phyloP scores from a whole-genome alignment of 768 basidiomycete species.

The Multifurca ochricompacta region DNA sequence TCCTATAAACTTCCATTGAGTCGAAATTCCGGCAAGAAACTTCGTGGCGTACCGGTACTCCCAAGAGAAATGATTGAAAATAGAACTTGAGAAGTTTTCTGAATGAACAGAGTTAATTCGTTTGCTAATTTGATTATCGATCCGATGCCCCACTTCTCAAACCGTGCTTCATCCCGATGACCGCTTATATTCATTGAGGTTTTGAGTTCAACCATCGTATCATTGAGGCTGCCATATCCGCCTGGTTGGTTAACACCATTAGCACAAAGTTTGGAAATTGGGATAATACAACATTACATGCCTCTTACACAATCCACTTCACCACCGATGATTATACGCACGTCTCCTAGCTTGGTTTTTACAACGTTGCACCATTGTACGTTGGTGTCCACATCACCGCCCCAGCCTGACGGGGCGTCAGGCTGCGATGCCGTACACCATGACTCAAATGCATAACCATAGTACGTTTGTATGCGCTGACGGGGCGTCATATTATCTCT shows the following conservation, averaged over 20 bases:
- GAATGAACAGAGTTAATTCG: slow-evolving; percentile 5
- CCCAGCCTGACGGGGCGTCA: slow-evolving; percentile 43
- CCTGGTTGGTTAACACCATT: slow-evolving; percentile 31
- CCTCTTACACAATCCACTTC: slow-evolving; percentile 88
- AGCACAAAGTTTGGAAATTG: neutral
- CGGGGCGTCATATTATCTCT: slow-evolving; percentile 63
- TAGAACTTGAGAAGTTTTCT: slow-evolving; percentile 92
- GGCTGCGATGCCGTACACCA: slow-evolving; percentile 56
- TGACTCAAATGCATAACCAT: slow-evolving; percentile 85
- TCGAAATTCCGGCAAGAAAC: slow-evolving; percentile 1
- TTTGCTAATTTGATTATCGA: no score
- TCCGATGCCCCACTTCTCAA: slow-evolving; percentile 57
- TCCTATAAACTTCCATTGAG: slow-evolving; percentile 41
- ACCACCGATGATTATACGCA: slow-evolving; percentile 71
- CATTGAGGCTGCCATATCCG: slow-evolving; percentile 50
- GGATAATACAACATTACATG: slow-evolving; percentile 30
- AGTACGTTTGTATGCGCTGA: slow-evolving; percentile 62
- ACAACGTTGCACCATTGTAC: slow-evolving; percentile 88
- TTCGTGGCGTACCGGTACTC: slow-evolving; percentile 56
- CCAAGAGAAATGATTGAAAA: slow-evolving; percentile 84
- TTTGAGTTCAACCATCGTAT: slow-evolving; percentile 79
- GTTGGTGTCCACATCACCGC: slow-evolving; percentile 80
- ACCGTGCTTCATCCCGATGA: slow-evolving; percentile 55
- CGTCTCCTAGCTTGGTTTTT: slow-evolving; percentile 72
- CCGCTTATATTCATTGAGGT: slow-evolving; percentile 69